These are phyloP conservation scores for Xylaria digitata DNA, from an alignment of 2,329 filamentous ascomycete genomes.

Conservation along the genomic window DNA sequence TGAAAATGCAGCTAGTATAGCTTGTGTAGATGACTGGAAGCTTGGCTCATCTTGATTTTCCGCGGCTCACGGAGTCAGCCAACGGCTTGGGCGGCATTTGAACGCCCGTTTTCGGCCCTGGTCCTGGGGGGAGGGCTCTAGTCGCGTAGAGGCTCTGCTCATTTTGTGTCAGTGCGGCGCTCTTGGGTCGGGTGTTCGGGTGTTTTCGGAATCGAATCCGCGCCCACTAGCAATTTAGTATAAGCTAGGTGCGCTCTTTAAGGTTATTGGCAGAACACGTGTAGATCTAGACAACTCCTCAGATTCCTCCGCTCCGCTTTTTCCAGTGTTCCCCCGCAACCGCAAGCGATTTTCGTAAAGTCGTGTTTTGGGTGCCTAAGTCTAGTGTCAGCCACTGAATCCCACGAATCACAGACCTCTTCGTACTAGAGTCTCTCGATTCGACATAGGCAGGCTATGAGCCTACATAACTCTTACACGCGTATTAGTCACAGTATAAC, in stretches of 20 bases:
- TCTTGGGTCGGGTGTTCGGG: slow-evolving; percentile 34
- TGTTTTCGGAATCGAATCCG: slow-evolving; percentile 32
- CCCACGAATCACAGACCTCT: slow-evolving; percentile 23
- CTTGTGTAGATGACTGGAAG: slow-evolving; percentile 14
- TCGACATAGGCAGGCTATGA: neutral
- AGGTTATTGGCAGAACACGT: slow-evolving; percentile 12
- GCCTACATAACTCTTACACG: neutral
- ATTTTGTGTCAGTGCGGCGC: slow-evolving; percentile 5
- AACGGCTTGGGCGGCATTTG: slow-evolving; percentile 26
- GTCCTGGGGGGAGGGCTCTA: slow-evolving; percentile 20
- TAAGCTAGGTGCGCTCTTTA: slow-evolving; percentile 21
- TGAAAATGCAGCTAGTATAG: slow-evolving; percentile 25
- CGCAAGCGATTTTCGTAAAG: slow-evolving; percentile 34
- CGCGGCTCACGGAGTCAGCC: slow-evolving; percentile 38
- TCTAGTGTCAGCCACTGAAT: slow-evolving; percentile 27
- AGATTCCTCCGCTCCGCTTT: slow-evolving; percentile 42
- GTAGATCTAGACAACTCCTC: neutral
- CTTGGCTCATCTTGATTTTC: slow-evolving; percentile 28
- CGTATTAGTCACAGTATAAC: slow-evolving; percentile 1
- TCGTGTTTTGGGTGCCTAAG: slow-evolving; percentile 7
- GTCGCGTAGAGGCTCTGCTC: slow-evolving; percentile 2
- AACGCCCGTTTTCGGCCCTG: slow-evolving; percentile 34
- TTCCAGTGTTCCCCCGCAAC: slow-evolving; percentile 32
- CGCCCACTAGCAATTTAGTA: neutral
- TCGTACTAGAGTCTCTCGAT: neutral